Base-by-base conservation (phyloP, 2,329 filamentous ascomycete species). In the Aureobasidium mangrovei region DNA sequence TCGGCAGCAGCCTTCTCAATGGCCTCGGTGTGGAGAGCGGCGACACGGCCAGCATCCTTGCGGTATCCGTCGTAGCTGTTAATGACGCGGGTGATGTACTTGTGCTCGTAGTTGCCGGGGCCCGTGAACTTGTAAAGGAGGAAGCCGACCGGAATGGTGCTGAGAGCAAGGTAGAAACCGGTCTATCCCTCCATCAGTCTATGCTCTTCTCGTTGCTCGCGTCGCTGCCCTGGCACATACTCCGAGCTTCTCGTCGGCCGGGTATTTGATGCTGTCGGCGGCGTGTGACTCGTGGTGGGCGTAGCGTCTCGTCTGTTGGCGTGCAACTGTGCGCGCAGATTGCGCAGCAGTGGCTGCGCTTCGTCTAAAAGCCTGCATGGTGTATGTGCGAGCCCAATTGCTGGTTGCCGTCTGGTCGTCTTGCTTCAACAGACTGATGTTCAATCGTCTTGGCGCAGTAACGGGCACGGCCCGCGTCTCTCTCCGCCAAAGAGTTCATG, bases 1-100 rank as follows among this genome's bases (percentile, higher is more conserved):
- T 86, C 83, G 48, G 73, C 70, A 35, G 79, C 82, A 27, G 82
- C 83, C 69, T 80, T 78, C 71, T 85, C 81, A 59, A 84, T 70
- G 60, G 79, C 76, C 56, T 73, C 71, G 8, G 78, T 80, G 67
- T 84, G 82, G 49, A 84, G 64, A 53, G 77, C 75, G 64, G 84
- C 85, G 61, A 76, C 73, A 60, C 74, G 70, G 53, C 76, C 76
- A 68, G 75, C 80, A 40, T 71, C 65, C 56, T 79, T 74, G 61
- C 79, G 72, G 56, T 74, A 75, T 26, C 76, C 69, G 35, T 74
- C 74, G 67, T 78, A 84, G 60, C 75, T 75, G 60, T 76, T 69
- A 61, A 82, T 79, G 63, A 85, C 81, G 53, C 72, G 67, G 32
- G 75, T 74, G 56, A 79, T 64, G 58, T 68, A 68, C 4, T 72